Base-by-base conservation (phyloP, 2,329 filamentous ascomycete species). In the Penicillium verrucosum region DNA sequence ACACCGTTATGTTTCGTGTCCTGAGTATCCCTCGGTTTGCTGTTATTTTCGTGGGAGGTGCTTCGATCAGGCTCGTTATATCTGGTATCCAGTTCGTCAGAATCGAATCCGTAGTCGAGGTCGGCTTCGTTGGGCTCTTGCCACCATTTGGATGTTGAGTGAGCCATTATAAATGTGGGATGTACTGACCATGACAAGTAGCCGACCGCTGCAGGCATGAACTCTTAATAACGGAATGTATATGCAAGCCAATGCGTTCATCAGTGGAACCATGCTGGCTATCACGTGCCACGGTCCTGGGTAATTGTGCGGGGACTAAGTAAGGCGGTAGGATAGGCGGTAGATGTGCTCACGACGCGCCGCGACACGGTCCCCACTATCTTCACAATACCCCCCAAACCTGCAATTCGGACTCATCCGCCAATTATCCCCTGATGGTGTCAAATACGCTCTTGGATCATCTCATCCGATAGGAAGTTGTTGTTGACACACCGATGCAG, bases 31-130 rank as follows among this genome's bases (percentile, higher is more conserved):
- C 30, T 47, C 45, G 18, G 9, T 18, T 59, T 32, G 55, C 7
- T 51, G 42, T 30, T 44, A 43, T 51, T 25, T 44, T 25, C 41
- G 41, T 51, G 59, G 51, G 44, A 44, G 30, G 30, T 43, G 54
- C 57, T 52, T 29, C 55, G 61, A 50, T 58, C 56, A 54, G 56
- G 44, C 54, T 54, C 44, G 58, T 60, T 34, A 45, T 51, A 65
- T 64, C 65, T 67, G 56, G 50, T 56, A 51, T 62, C 54, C 49
- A 57, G 32, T 44, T 65, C 64, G 58, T 67, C 64, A 66, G 64
- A 67, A 58, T 66, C 65, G 48, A 63, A 66, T 61, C 62, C 65
- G 30, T 67, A 67, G 47, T 63, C 64, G 21, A 66, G 63, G 37
- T 66, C 65, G 56, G 57, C 51, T 14, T 65, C 61, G 40, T 52